phyloP scores from a whole-genome alignment of 257 asterid genomes.

The Solanum neorickii region DNA sequence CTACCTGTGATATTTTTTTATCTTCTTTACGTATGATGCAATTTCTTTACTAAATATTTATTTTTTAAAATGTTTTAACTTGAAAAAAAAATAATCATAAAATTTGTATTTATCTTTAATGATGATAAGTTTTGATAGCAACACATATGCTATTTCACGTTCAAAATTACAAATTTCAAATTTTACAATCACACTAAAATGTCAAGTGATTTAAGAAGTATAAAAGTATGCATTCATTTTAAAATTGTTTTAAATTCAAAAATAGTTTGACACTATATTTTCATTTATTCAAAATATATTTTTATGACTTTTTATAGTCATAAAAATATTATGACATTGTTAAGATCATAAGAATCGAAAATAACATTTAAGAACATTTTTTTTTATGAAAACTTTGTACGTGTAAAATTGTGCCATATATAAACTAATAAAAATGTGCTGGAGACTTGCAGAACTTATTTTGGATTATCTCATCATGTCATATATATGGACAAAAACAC shows the following conservation, averaged over 20 bases:
- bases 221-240: not conserved
- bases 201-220: not conserved
- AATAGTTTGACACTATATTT: not conserved
- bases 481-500: not conserved
- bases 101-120: not conserved
- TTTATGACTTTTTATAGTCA: too few relatives aligned
- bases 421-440: not conserved
- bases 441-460: not conserved
- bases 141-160: not conserved
- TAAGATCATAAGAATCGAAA: not conserved
- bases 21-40: not conserved
- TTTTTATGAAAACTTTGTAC: too few relatives aligned
- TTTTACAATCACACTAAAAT: not conserved
- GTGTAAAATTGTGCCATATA: too few relatives aligned
- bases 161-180: not conserved
- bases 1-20: not conserved
- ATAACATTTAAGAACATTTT: too few relatives aligned
- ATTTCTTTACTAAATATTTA: not conserved
- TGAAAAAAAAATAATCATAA: not conserved
- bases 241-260: not conserved
- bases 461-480: not conserved
- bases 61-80: not conserved
- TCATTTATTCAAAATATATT: not conserved
- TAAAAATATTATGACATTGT: not conserved
- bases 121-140: not conserved